A percentile compares a stretch with the other conserved stretches of the same genome.
These are phyloP conservation scores for Ceratobasidium sp. DNA, from an alignment of 1,284 basidiomycete species.

Conservation along the genomic window DNA sequence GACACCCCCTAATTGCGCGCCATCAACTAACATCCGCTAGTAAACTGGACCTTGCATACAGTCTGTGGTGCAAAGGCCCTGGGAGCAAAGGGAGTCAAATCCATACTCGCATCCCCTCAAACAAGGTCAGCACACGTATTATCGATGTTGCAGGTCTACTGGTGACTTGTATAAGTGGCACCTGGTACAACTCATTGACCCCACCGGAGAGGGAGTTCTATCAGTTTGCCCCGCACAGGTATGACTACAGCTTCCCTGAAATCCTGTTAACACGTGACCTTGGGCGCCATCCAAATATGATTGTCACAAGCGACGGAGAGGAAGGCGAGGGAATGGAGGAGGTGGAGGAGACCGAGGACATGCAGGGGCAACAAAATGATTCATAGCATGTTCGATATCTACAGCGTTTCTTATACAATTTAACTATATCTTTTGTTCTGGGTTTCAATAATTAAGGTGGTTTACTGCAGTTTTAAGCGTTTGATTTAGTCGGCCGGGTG, in stretches of 20 bases:
- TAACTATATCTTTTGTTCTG: too few species aligned
- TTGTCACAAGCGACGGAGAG: neutral
- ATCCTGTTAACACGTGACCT: neutral
- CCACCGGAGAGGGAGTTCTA: neutral
- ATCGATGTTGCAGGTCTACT: neutral
- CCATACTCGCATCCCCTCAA: neutral
- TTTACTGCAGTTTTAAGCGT: too few species aligned
- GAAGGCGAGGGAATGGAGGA: too few species aligned
- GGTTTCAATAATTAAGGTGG: too few species aligned
- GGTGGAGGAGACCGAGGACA: too few species aligned
- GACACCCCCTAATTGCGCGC: neutral
- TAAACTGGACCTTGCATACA: neutral
- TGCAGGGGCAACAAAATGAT: too few species aligned
- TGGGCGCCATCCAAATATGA: neutral
- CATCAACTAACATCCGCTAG: neutral
- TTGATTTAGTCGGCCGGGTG: too few species aligned
- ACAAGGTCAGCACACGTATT: neutral
- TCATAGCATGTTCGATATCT: too few species aligned
- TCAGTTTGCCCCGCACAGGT: neutral
- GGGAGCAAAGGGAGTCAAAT: constrained; percentile 7
- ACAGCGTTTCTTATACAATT: too few species aligned
- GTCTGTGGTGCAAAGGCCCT: neutral
- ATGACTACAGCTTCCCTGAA: neutral
- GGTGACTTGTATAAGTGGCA: neutral
- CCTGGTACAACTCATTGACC: neutral